Base-by-base conservation (phyloP, 176 grass and related monocot genomes). In the Alopecurus myosuroides region DNA sequence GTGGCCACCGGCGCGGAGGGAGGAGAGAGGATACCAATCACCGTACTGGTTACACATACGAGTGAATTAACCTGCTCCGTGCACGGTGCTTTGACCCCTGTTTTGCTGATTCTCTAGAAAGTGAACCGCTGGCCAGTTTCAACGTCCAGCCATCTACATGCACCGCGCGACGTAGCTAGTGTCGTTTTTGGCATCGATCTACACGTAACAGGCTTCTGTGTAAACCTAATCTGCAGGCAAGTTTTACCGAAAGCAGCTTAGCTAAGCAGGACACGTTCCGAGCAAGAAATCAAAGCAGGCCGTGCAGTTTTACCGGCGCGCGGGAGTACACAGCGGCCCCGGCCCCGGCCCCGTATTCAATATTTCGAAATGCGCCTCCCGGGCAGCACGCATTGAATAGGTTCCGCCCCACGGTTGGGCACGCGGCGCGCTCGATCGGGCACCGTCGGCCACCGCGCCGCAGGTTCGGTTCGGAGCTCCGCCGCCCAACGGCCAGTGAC, bases 401-500 rank as follows among this genome's bases (percentile, higher is more conserved):
- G 15, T 45, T 18, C 1, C 44, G n/a, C 68, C 76, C 61, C 29
- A 64, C 61, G 29, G 61, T 64, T 63, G 12, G 49, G 9, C 40
- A 46, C 31, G 15, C 55, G 23, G 18, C 77, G 36, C 23, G 76
- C 76, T 58, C 37, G n/a, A n/a, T n/a, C n/a, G n/a, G n/a, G 25
- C 77, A 22, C 55, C 42, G 77, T 7, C 14, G 29, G 31, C 7
- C 6, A 53, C 36, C 63, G 79, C 64, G 79, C 46, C 79, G 79
- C 31, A 18, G 68, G 48, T 77, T 89, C 75, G 81, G 44, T 64
- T 84, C 26, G 39, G 23, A 33, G 64, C 86, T 66, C 44, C 18
- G 66, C 12, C 39, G 28, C 82, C 89, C 92, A 94, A 93, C 92
- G 87, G 33, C 76, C 60, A 78, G 76, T 57, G 86, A 48, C 92